phyloP scores from a whole-genome alignment of 768 basidiomycete genomes.

The Lentinula boryana region DNA sequence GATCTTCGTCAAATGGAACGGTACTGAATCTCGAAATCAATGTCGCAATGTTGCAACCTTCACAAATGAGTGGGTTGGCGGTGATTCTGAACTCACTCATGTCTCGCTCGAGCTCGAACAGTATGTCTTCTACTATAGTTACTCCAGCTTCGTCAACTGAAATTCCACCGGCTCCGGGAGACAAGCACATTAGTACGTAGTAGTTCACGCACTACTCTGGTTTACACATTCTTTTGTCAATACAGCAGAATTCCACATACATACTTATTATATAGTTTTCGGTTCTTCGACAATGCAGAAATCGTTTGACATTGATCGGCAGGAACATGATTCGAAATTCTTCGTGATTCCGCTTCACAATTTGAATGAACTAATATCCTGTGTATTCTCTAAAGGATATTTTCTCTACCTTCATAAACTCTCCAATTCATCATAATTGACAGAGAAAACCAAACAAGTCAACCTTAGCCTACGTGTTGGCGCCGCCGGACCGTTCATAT shows the following conservation, averaged over 20 bases:
- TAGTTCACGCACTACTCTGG: too few species aligned
- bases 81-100: constrained; percentile 67
- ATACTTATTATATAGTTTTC: too few species aligned
- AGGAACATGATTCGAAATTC: neutral
- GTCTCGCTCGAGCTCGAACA: constrained; percentile 29
- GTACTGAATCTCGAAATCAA: constrained; percentile 78
- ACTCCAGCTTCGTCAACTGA: neutral
- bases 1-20: constrained; percentile 64
- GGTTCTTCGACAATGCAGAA: neutral
- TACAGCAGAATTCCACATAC: too few species aligned
- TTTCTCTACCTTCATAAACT: too few species aligned
- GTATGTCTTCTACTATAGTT: neutral
- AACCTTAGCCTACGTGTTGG: too few species aligned
- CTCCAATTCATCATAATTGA: too few species aligned
- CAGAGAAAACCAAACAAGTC: too few species aligned
- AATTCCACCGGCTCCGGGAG: neutral
- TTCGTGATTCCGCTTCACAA: neutral
- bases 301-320: neutral
- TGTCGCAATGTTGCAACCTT: constrained; percentile 61
- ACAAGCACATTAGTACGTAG: neutral
- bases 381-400: too few species aligned
- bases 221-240: too few species aligned
- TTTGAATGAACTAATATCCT: too few species aligned
- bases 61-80: constrained; percentile 75
- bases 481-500: too few species aligned